Evolutionary conservation across 1,139 yeast genomes (phyloP).

Genomic region (Hyphopichia wangnamkhiaoensis): DNA sequence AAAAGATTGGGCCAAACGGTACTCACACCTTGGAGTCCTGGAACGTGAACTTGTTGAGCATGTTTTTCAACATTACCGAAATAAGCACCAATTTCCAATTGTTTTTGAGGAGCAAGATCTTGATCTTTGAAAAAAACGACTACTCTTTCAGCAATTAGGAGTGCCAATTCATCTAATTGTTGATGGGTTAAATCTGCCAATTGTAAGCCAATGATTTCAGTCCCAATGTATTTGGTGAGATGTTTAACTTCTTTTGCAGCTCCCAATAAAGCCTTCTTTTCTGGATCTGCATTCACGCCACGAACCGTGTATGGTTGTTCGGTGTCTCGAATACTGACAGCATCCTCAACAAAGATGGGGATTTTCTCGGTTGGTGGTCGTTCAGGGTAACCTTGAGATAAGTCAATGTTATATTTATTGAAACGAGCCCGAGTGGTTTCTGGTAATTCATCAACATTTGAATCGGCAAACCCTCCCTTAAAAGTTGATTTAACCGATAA

Average conservation of each 20-base stretch:
- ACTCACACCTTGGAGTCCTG: constrained; percentile 29
- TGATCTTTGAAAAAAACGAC: constrained; percentile 51
- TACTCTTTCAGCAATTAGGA: constrained; percentile 50
- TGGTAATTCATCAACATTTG: constrained; percentile 25
- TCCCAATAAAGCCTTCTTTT: constrained; percentile 20
- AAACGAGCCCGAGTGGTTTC: constrained; percentile 32
- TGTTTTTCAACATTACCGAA: constrained; percentile 51
- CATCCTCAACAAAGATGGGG: constrained; percentile 17
- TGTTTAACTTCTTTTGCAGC: constrained; percentile 19
- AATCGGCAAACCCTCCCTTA: constrained; percentile 10
- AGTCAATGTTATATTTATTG: constrained; percentile 36
- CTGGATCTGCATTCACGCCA: too few species aligned
- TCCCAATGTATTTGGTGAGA: constrained; percentile 21
- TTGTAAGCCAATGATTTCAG: constrained; percentile 20
- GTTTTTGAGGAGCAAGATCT: constrained; percentile 46
- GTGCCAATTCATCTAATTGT: constrained; percentile 38
- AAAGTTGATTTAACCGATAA: constrained; percentile 1
- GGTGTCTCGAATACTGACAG: constrained; percentile 13
- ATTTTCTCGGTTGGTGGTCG: constrained; percentile 25
- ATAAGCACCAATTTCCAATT: constrained; percentile 44
- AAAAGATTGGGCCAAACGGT: constrained; percentile 16
- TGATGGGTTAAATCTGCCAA: constrained; percentile 20
- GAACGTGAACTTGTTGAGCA: constrained; percentile 44
- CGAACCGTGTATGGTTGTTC: constrained; percentile 16
- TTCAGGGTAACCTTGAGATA: constrained; percentile 45